phyloP scores from a whole-genome alignment of 441 rosid genomes.

The Brassica balearica region DNA sequence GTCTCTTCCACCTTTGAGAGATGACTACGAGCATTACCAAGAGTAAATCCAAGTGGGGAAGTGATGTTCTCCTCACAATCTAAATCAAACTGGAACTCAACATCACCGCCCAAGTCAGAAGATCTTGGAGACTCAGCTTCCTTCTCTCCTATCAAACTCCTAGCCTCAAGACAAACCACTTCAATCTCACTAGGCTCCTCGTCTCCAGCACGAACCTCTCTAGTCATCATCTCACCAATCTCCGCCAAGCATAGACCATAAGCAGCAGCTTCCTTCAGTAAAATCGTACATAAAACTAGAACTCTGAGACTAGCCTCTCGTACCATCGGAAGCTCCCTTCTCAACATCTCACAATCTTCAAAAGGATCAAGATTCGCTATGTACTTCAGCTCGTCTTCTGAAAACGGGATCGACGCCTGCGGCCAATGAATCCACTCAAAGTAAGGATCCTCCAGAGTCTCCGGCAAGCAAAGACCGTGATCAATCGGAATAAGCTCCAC shows the following conservation, averaged over 20 bases:
- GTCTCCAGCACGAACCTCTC: slow-evolving; percentile 49
- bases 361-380: slow-evolving; percentile 50
- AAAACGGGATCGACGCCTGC: slow-evolving; percentile 57
- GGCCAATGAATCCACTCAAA: slow-evolving; percentile 65
- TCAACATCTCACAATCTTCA: slow-evolving; percentile 52
- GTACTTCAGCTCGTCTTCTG: slow-evolving; percentile 53
- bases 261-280: slow-evolving; percentile 57
- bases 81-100: slow-evolving; percentile 48
- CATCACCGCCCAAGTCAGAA: slow-evolving; percentile 40
- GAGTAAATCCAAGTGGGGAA: slow-evolving; percentile 20
- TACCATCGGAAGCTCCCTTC: slow-evolving; percentile 54
- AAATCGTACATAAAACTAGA: slow-evolving; percentile 51
- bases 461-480: slow-evolving; percentile 59
- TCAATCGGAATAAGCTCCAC: slow-evolving; percentile 56
- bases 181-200: slow-evolving; percentile 61
- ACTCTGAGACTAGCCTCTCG: slow-evolving; percentile 61
- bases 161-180: slow-evolving; percentile 51
- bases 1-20: slow-evolving; percentile 48
- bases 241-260: slow-evolving; percentile 53
- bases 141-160: slow-evolving; percentile 45
- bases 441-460: slow-evolving; percentile 56
- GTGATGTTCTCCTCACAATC: slow-evolving; percentile 42
- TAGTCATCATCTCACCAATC: slow-evolving; percentile 63
- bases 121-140: slow-evolving; percentile 41
- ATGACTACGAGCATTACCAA: neutral